Base-by-base conservation (phyloP, 2,329 filamentous ascomycete genomes). In the Fonsecaea erecta region DNA sequence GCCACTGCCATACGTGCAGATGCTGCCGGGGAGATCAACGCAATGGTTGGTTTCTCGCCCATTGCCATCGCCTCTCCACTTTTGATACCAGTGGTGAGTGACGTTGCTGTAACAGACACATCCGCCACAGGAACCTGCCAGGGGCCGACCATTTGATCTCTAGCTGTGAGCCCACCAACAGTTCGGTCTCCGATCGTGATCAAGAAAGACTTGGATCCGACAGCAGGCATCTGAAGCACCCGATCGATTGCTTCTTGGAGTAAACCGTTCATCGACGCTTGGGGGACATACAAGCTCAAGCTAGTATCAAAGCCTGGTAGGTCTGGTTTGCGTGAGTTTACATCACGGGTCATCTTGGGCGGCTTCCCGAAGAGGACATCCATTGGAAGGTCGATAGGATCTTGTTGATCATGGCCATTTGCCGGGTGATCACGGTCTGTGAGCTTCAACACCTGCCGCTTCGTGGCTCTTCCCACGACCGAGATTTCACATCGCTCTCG, bases 41-140 rank as follows among this genome's bases (percentile, higher is more conserved):
- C 95, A 61, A 99, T 80, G 0, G 89, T 90, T 48, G 93, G 92
- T 79, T 91, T 95, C 79, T 97, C 94, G 35, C 95, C 95, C 90
- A 97, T 96, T 1, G 93, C 90, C 92, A 98, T 97, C n/a, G 93
- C 93, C 77, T 98, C 95, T 71, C 95, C 95, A 30, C 89, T 91
- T 73, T 85, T 89, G 54, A 90, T 84, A 65, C 89, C 91, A 16
- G 84, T 81, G 53, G 87, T 85, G 71, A 97, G 88, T 1, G 92
- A 90, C 0, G 92, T 94, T 0, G 91, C 88, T 24, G 94, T 98
- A 26, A 98, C 94, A 2, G 93, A 94, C 54, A 96, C 93, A 77
- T 99, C 93, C 3, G 95, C 89, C 14, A 98, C 93, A 2, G 95
- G 95, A 12, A 89, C 91, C 77, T 98, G 95, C 94, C 94, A 98